Percentiles rank a stretch among this genome's conserved stretches.
These are phyloP conservation scores for Exophiala sp. DNA, from an alignment of 2,329 filamentous ascomycete genomes.

Conservation along the genomic window DNA sequence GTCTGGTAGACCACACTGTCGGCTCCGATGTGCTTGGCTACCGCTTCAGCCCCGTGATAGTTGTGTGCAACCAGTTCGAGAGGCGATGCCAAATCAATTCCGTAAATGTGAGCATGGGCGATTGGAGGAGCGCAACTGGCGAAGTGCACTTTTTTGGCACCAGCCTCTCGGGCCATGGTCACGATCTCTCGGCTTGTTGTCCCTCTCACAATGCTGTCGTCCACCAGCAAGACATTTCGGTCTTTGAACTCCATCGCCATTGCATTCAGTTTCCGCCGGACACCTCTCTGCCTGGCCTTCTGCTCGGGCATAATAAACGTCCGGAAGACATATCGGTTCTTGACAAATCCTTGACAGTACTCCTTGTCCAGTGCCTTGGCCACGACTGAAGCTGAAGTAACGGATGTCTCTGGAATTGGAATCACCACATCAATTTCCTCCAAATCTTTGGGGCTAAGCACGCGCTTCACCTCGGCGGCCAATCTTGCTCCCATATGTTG, in stretches of 20 bases:
- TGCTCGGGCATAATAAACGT: constrained; percentile 87
- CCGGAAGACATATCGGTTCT: constrained; percentile 82
- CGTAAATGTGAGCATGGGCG: constrained; percentile 81
- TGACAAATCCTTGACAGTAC: constrained; percentile 76
- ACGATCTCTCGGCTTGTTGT: constrained; percentile 76
- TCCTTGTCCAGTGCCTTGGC: constrained; percentile 70
- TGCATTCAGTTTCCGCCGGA: constrained; percentile 81
- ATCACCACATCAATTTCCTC: constrained; percentile 74
- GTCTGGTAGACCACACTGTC: constrained; percentile 72
- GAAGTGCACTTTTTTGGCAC: constrained; percentile 75
- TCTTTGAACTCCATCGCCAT: constrained; percentile 80
- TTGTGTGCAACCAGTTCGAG: constrained; percentile 66
- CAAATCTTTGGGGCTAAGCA: constrained; percentile 63
- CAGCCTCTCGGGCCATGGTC: constrained; percentile 75
- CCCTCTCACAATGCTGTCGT: constrained; percentile 84
- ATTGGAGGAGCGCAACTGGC: constrained; percentile 76
- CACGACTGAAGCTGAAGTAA: constrained; percentile 70
- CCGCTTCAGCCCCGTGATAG: constrained; percentile 51
- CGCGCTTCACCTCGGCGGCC: constrained; percentile 63
- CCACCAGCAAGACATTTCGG: constrained; percentile 74
- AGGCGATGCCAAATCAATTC: constrained; percentile 67
- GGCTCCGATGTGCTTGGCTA: constrained; percentile 64
- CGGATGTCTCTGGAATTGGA: constrained; percentile 76
- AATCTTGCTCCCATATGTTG: constrained; percentile 82
- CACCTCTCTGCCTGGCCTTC: constrained; percentile 71